These are phyloP conservation scores for Trichoderma brevicompactum DNA, from an alignment of 2,329 filamentous ascomycete genomes.

Conservation along the genomic window DNA sequence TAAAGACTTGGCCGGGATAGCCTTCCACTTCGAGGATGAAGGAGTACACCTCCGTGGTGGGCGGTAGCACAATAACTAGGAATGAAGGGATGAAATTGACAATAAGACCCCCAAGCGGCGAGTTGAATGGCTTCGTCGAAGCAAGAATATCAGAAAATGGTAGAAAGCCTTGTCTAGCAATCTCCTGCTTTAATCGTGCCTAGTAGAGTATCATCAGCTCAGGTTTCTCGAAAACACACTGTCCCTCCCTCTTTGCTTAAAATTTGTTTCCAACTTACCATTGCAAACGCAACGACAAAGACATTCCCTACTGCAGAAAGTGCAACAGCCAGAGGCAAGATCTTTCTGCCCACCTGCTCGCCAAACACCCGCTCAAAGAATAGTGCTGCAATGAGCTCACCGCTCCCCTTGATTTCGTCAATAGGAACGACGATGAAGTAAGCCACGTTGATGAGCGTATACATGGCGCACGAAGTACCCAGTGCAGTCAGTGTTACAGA, in stretches of 20 bases:
- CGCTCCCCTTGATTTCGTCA: slow-evolving; percentile 67
- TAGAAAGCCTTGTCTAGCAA: slow-evolving; percentile 71
- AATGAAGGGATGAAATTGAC: slow-evolving; percentile 71
- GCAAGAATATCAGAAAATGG: slow-evolving; percentile 65
- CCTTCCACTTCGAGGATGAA: slow-evolving; percentile 75
- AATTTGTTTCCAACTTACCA: slow-evolving; percentile 51
- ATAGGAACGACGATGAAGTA: slow-evolving; percentile 68
- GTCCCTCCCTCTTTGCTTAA: no score
- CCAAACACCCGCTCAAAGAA: slow-evolving; percentile 71
- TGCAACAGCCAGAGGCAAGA: slow-evolving; percentile 68
- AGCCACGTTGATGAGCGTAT: slow-evolving; percentile 67
- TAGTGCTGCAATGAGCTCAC: slow-evolving; percentile 69
- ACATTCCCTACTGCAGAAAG: slow-evolving; percentile 72
- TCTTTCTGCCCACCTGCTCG: slow-evolving; percentile 55
- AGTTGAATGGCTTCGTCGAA: slow-evolving; percentile 67
- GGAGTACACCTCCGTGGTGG: slow-evolving; percentile 68
- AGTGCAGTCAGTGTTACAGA: slow-evolving; percentile 65
- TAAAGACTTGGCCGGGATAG: slow-evolving; percentile 66
- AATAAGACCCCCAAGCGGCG: slow-evolving; percentile 69
- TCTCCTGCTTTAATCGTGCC: slow-evolving; percentile 73
- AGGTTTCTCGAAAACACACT: not conserved
- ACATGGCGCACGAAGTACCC: slow-evolving; percentile 64
- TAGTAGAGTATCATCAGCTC: slow-evolving; percentile 38
- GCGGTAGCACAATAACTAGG: slow-evolving; percentile 67
- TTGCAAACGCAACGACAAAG: slow-evolving; percentile 71